Evolutionary conservation across 108 stramenopile genomes (phyloP), one percentile per base, ranked within the genome.

Genomic region (Pseudonitzschia delicatissima): DNA sequence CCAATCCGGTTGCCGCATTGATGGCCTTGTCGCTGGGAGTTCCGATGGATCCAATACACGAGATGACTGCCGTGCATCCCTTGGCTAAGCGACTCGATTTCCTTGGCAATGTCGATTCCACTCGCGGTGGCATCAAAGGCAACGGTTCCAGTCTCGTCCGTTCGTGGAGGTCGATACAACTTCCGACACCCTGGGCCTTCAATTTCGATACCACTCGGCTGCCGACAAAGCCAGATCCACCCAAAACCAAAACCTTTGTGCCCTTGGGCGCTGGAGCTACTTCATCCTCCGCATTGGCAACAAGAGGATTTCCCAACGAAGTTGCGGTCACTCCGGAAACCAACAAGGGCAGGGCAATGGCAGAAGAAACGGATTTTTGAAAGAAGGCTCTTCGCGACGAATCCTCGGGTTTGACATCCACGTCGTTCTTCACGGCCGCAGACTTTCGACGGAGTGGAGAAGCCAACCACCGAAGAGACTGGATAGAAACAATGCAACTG

Each of bases 161-260:
- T 29, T 13, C 11, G 25, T 59, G 8, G 47, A 48, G 20, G 47
- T 48, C 47, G 47, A 48, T 18, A 48, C 7, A 48, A 20, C 66
- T 57, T 57, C 76, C 78, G 4, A 77, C 67, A 13, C 83, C 83
- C 45, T 67, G 40, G 2, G 64, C 68, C 25, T 78, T 48, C 9
- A 90, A 74, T 21, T 70, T 35, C 60, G 81, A 68, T 21, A 80
- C 78, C 2, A 90, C 83, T 12, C 80, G 77, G 17, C 79, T 81
- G 26, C 88, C 88, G 0, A 80, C 67, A 42, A 90, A 87, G 18
- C 88, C 88, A 12, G 72, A 76, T 7, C 88, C 88, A 11, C 88
- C 88, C 34, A 90, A 72, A 3, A 90, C 88, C 9, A 68, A 36
- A 47, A 68, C 57, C 32, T 68, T 68, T 32, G 64, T 48, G 20